These are phyloP conservation scores for Candolleomyces efflorescens DNA, from an alignment of 768 basidiomycete genomes.

Conservation along the genomic window DNA sequence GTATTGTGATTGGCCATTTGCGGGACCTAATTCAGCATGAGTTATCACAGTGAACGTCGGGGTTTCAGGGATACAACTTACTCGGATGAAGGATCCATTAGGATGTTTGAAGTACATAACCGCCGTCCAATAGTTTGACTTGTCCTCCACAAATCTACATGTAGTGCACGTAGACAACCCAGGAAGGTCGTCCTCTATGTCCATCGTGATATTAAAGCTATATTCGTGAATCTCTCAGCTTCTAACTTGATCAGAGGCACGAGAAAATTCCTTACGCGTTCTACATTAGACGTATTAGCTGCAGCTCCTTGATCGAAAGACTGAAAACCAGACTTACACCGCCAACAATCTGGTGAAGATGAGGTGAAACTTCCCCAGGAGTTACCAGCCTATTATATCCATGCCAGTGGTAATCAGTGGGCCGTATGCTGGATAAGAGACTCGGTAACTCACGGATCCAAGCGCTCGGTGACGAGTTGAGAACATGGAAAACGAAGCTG, in stretches of 20 bases:
- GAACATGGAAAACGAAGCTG: constrained; percentile 4
- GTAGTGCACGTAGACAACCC: constrained; percentile 5
- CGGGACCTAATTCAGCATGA: not conserved
- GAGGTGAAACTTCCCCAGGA: constrained; percentile 10
- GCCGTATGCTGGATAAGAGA: not conserved
- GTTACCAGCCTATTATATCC: constrained; percentile 5
- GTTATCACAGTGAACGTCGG: not conserved
- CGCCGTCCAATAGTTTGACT: constrained; percentile 12
- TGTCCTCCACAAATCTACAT: constrained; percentile 8
- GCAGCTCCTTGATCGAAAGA: not conserved
- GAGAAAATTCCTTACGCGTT: not conserved
- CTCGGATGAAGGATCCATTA: constrained; percentile 7
- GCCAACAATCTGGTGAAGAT: constrained; percentile 9
- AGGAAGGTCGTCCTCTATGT: constrained; percentile 2
- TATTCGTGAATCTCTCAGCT: not conserved
- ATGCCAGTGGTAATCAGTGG: too few relatives aligned
- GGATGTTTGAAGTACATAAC: constrained; percentile 11
- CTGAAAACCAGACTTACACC: not conserved
- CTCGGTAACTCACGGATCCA: not conserved
- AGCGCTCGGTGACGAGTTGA: constrained; percentile 2
- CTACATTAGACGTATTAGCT: not conserved
- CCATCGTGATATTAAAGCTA: constrained; percentile 7
- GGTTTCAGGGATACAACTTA: not conserved
- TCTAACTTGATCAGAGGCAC: not conserved
- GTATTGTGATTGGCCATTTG: constrained; percentile 7